Evolutionary conservation across 495 filamentous ascomycete species (phyloP).

Genomic region (Neurospora discreta): DNA sequence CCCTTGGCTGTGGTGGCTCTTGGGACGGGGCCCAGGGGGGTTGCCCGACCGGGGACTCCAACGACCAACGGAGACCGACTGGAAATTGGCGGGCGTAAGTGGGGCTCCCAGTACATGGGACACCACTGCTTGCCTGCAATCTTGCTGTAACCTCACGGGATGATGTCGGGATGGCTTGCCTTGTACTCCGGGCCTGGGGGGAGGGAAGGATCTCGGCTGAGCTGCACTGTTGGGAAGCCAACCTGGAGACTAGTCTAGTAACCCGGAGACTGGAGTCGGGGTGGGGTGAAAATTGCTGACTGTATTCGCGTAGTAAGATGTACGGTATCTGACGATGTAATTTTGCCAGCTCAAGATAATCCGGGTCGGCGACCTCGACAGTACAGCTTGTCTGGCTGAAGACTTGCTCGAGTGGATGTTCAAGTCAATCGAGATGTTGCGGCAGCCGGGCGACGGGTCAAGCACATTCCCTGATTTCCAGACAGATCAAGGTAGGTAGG

Average conservation of each 20-base stretch:
- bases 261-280: not conserved
- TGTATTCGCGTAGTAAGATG: not conserved
- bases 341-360: not conserved
- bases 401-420: not conserved
- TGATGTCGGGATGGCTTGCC: not conserved
- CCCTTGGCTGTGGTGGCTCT: not conserved
- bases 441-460: not conserved
- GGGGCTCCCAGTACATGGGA: not conserved
- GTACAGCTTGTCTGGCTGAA: not conserved
- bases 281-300: not conserved
- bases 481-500: not conserved
- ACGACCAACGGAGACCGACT: not conserved
- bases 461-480: not conserved
- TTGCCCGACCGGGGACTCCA: not conserved
- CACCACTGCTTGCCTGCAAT: not conserved
- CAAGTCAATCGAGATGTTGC: not conserved
- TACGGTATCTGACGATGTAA: not conserved
- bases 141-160: not conserved
- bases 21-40: not conserved
- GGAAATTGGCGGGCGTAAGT: not conserved
- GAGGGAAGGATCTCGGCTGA: not conserved
- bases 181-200: not conserved
- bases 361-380: not conserved
- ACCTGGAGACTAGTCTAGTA: not conserved
- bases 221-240: not conserved